phyloP scores from a whole-genome alignment of 306 rosid species.

The Lathyrus oleraceus region DNA sequence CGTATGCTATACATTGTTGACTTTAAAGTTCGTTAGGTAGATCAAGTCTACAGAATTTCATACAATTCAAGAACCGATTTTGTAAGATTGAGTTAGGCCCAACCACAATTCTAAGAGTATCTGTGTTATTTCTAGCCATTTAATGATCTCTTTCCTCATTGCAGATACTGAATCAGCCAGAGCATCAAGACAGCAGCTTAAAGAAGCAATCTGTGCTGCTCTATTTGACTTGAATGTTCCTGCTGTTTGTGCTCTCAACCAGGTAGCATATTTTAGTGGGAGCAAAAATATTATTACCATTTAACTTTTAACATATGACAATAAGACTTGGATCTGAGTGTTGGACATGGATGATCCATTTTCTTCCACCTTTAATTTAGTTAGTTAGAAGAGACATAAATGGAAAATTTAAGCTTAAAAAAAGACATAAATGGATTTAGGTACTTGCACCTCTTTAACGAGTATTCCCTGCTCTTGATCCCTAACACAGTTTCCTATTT shows the following conservation, averaged over 20 bases:
- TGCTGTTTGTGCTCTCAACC: conserved; percentile 86
- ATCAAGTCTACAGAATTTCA: not conserved
- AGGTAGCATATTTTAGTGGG: conserved; percentile 48
- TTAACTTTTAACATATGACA: not conserved
- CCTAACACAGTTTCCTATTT: not conserved
- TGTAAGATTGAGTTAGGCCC: too few species aligned
- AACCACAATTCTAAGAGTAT: too few species aligned
- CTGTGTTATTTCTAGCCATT: not conserved
- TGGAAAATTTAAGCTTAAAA: not conserved
- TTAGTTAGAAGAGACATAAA: conserved; percentile 16
- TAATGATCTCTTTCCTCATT: conserved; percentile 1
- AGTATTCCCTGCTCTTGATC: not conserved
- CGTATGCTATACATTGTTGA: not conserved
- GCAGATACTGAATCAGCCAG: conserved; percentile 81
- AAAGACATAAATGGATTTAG: conserved; percentile 1
- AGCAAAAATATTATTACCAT: not conserved
- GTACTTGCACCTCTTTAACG: not conserved
- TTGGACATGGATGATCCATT: conserved; percentile 17
- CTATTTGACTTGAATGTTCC: conserved; percentile 89
- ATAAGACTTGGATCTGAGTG: conserved; percentile 20
- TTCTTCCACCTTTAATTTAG: conserved; percentile 17
- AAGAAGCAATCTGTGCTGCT: conserved; percentile 66
- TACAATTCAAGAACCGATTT: not conserved
- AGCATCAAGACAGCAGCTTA: conserved; percentile 86
- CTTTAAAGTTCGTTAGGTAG: not conserved